These are phyloP conservation scores for Kockovaella imperatae DNA, from an alignment of 768 basidiomycete genomes.

Conservation along the genomic window DNA sequence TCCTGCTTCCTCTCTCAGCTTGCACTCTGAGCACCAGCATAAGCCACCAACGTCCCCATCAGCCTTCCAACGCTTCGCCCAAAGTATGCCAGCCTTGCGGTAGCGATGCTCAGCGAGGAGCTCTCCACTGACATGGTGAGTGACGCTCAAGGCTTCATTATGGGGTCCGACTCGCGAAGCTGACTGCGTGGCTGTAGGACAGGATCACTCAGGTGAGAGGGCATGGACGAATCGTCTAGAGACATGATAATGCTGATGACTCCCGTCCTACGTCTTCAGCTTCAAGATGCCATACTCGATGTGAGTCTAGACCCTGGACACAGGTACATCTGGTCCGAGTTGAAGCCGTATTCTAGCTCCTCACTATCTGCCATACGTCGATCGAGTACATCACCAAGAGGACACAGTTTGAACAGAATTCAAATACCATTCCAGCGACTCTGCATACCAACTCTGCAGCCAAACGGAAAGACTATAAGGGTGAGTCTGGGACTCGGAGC, in stretches of 20 bases:
- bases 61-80: not conserved
- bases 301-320: conserved; percentile 11
- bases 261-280: too few relatives aligned
- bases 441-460: conserved; percentile 19
- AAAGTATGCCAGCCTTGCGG: conserved; percentile 1
- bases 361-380: conserved; percentile 34
- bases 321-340: not conserved
- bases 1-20: too few relatives aligned
- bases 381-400: conserved; percentile 39
- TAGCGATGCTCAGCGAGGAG: conserved; percentile 40
- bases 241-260: too few relatives aligned
- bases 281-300: conserved; percentile 42
- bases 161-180: not conserved
- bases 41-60: not conserved
- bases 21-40: too few relatives aligned
- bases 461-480: conserved; percentile 20
- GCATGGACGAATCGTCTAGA: not conserved
- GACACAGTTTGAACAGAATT: conserved; percentile 33
- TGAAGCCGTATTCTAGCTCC: conserved; percentile 12
- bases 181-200: conserved; percentile 16
- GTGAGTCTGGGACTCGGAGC: too few relatives aligned
- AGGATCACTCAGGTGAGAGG: conserved; percentile 36
- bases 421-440: conserved; percentile 20
- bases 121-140: conserved; percentile 42
- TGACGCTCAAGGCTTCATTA: not conserved